These are phyloP conservation scores for Paecilomyces sp. DNA, from an alignment of 2,329 filamentous ascomycete species.

Conservation along the genomic window DNA sequence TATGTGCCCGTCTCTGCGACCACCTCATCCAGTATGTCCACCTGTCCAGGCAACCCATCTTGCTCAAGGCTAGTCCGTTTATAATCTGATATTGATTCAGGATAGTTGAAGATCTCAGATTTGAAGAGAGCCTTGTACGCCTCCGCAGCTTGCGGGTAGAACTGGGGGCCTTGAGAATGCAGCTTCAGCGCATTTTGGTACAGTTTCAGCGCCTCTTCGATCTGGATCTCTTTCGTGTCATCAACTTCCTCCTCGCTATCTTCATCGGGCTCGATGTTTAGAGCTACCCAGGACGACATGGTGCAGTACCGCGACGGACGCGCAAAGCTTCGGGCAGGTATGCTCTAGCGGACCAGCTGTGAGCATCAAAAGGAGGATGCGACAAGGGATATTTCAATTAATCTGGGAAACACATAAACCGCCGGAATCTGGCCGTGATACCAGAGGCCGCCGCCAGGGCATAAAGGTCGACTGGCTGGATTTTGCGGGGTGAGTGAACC, in stretches of 20 bases:
- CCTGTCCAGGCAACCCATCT: slow-evolving; percentile 35
- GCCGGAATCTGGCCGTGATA: neutral
- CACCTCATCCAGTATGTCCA: slow-evolving; percentile 33
- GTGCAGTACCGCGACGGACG: slow-evolving; percentile 11
- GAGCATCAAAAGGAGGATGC: neutral
- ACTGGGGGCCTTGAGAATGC: slow-evolving; percentile 75
- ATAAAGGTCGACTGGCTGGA: neutral
- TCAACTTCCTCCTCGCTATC: slow-evolving; percentile 86
- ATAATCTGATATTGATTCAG: slow-evolving; percentile 79
- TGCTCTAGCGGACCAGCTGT: slow-evolving; percentile 1
- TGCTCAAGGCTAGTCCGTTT: slow-evolving; percentile 55
- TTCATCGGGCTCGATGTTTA: slow-evolving; percentile 92
- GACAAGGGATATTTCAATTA: neutral
- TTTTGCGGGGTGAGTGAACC: neutral
- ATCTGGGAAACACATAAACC: neutral
- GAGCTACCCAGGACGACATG: slow-evolving; percentile 66
- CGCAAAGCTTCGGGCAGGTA: slow-evolving; percentile 6
- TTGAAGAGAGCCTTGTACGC: slow-evolving; percentile 81
- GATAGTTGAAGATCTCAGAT: slow-evolving; percentile 90
- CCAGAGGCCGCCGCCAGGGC: neutral
- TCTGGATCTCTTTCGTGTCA: slow-evolving; percentile 91
- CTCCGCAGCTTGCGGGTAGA: slow-evolving; percentile 66
- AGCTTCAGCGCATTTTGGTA: slow-evolving; percentile 88
- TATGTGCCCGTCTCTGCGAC: slow-evolving; percentile 32
- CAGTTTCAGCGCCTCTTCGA: slow-evolving; percentile 91